phyloP scores from a whole-genome alignment of 176 grass and related monocot genomes.

The Zea mays region Zm-B73-REFERENCE-NAM-5.0 NC_050103.1:5843501-5844000 shows the following conservation, averaged over 20 bases:
- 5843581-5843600: constrained; percentile 80
- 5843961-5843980: neutral
- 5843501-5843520: constrained; percentile 15
- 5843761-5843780: constrained; percentile 95
- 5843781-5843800: constrained; percentile 95
- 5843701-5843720: constrained; percentile 90
- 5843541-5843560: constrained; percentile 91
- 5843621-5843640: constrained; percentile 67
- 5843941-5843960: neutral
- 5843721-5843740: constrained; percentile 65
- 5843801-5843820: constrained; percentile 33
- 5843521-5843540: constrained; percentile 71
- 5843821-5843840: constrained; percentile 1
- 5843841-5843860: constrained; percentile 19
- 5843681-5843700: constrained; percentile 39
- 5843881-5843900: neutral
- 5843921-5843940: neutral
- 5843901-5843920: constrained; percentile 20
- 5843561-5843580: constrained; percentile 94
- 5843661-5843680: constrained; percentile 19
- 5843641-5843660: constrained; percentile 25
- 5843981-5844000: neutral
- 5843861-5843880: constrained; percentile 26
- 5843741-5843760: constrained; percentile 94
- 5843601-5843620: constrained; percentile 99